Base-by-base conservation (phyloP, 2,329 filamentous ascomycete species). In the Trichoderma koningiopsis region DNA sequence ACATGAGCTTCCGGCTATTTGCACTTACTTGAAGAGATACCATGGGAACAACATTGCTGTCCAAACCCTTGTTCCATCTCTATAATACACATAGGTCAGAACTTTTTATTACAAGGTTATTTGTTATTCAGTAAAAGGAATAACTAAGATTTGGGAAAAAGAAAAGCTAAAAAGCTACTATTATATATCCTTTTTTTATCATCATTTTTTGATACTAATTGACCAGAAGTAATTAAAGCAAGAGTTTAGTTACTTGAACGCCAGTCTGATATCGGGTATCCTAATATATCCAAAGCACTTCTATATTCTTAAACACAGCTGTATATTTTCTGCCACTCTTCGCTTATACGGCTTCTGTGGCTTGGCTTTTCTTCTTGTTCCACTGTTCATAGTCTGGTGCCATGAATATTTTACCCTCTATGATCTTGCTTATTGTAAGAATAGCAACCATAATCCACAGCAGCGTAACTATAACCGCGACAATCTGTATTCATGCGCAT, bases 381-480 rank as follows among this genome's bases (percentile, higher is more conserved):
- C 52, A 66, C 19, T 66, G 61, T 29, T 66, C 62, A 35, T 57
- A 66, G 35, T 66, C 62, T 10, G 62, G 62, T 2, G 62, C 62
- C 14, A 49, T 5, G 8, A 66, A 57, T 1, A 66, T 57, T 35
- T 64, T 64, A 19, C 62, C 62, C 24, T 66, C 62, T 3, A 66
- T 29, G 8, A 66, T 33, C 33, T 66, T 66, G 1, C 19, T 3
- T 19, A 66, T 35, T 3, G 62, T 66, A 4, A 52, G 33, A 10
- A 43, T 6, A 16, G 61, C 49, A 16, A 64, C 35, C 35, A 66
- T 33, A 6, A 66, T 49, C 62, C 62, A 66, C 11, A 64, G 52
- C 4, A 64, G 37, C n/a, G 29, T 58, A 27, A 66, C 53, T 24
- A 35, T 16, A 14, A 57, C 37, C 14, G 62, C 24, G 8, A 55